Evolutionary conservation across 345 rosid species (phyloP).

Genomic region (Kandelia obovata): DNA sequence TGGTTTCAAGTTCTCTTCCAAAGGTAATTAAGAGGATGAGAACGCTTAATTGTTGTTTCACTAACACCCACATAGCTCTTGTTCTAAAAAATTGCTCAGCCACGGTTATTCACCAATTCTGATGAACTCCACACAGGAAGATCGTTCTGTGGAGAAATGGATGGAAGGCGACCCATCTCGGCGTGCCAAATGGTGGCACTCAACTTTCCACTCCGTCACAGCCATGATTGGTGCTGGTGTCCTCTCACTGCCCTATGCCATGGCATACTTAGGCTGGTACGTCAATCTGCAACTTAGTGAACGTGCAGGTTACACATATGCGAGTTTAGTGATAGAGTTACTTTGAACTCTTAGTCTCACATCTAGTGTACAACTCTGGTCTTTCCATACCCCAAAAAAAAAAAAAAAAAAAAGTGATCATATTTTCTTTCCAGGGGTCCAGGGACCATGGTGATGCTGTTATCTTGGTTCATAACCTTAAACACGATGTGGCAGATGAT

Average conservation of each 20-base stretch:
- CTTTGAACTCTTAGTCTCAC: too few relatives aligned
- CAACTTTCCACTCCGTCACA: conserved; percentile 86
- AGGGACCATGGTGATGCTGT: conserved; percentile 52
- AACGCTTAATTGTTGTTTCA: neutral
- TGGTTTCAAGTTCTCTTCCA: conserved; percentile 59
- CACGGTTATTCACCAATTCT: neutral
- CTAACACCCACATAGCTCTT: neutral
- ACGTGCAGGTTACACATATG: too few relatives aligned
- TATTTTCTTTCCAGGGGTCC: conserved; percentile 63
- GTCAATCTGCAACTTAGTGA: too few relatives aligned
- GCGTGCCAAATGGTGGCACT: conserved; percentile 94
- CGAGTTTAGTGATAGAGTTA: too few relatives aligned
- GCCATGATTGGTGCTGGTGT: conserved; percentile 99
- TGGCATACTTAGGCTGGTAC: conserved; percentile 97
- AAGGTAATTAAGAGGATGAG: conserved; percentile 31
- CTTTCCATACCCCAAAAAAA: neutral
- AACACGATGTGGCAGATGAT: conserved; percentile 99
- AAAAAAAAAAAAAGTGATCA: neutral
- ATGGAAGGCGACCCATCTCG: conserved; percentile 50
- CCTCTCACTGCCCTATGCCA: conserved; percentile 89
- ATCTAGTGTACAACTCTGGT: neutral
- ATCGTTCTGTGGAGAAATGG: conserved; percentile 53
- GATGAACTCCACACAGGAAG: conserved; percentile 38
- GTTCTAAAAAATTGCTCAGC: neutral
- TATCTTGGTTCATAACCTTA: conserved; percentile 86